Conservation (phyloP, 2,329 filamentous ascomycete species). For the Venturiaceae sp. region DNA sequence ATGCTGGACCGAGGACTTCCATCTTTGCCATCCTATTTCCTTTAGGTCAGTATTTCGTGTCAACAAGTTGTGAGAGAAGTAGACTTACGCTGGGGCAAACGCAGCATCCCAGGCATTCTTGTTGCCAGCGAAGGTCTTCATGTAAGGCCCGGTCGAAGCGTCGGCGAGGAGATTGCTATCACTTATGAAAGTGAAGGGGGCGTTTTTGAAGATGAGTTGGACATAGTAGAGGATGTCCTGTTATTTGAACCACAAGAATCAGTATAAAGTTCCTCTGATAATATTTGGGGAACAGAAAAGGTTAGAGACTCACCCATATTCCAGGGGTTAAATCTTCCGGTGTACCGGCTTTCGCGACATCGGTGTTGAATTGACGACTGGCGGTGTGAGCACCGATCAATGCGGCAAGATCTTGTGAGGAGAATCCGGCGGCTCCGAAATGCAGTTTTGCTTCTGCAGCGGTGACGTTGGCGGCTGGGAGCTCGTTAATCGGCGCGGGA, state of each 20-base stretch:
- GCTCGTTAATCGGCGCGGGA: constrained; percentile 1
- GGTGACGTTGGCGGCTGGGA: constrained; percentile 25
- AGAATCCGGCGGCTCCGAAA: background rate
- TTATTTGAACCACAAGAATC: too few species aligned
- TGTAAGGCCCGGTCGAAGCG: constrained; percentile 20
- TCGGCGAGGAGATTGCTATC: constrained; percentile 20
- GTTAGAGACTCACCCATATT: constrained; percentile 14
- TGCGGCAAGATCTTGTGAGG: constrained; percentile 22
- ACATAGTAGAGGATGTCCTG: constrained; percentile 16
- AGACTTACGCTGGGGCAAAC: constrained; percentile 16
- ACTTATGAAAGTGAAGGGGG: constrained; percentile 19
- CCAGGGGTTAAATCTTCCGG: constrained; percentile 25
- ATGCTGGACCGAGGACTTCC: constrained; percentile 13
- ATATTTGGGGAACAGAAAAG: too few species aligned
- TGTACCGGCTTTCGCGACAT: constrained; percentile 17
- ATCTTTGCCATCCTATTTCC: constrained; percentile 17
- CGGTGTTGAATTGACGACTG: constrained; percentile 19
- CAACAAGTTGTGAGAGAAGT: background rate
- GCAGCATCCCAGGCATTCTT: constrained; percentile 23
- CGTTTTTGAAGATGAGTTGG: constrained; percentile 17
- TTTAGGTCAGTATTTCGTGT: too few species aligned
- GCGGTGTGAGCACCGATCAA: constrained; percentile 27
- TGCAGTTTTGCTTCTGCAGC: constrained; percentile 19
- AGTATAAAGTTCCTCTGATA: too few species aligned
- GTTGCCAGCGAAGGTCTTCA: constrained; percentile 23